Conservation (phyloP, 768 basidiomycete genomes). For the Russula sp. region DNA sequence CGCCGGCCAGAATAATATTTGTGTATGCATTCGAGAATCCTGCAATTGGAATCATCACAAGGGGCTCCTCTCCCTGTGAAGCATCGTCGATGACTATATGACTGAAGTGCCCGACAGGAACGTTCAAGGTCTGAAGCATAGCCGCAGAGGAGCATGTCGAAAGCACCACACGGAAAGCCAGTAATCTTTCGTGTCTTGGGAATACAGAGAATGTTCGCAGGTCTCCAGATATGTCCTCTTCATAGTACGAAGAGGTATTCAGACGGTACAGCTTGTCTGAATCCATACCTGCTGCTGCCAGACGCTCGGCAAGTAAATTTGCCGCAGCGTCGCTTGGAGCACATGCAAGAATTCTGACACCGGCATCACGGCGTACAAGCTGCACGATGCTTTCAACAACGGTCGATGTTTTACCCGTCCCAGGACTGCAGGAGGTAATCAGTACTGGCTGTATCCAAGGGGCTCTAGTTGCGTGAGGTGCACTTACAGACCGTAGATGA, state of each 20-base stretch:
- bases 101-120: slow-evolving; percentile 46
- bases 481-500: slow-evolving; percentile 59
- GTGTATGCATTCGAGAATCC: slow-evolving; percentile 29
- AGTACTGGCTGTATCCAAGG: not conserved
- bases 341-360: slow-evolving; percentile 29
- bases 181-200: slow-evolving; percentile 33
- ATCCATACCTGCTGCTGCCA: slow-evolving; percentile 18
- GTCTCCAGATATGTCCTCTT: slow-evolving; percentile 29
- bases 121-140: slow-evolving; percentile 40
- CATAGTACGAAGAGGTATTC: slow-evolving; percentile 39
- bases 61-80: slow-evolving; percentile 56
- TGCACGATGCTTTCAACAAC: slow-evolving; percentile 33
- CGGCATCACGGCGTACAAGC: slow-evolving; percentile 23
- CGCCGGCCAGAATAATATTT: slow-evolving; percentile 34
- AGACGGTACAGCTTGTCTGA: slow-evolving; percentile 41
- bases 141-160: slow-evolving; percentile 50
- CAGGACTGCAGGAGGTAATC: slow-evolving; percentile 27
- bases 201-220: slow-evolving; percentile 31
- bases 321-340: slow-evolving; percentile 33
- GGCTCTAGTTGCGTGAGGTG: too few relatives aligned
- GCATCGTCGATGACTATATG: slow-evolving; percentile 63
- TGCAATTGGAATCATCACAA: slow-evolving; percentile 38
- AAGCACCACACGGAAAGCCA: slow-evolving; percentile 45
- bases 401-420: slow-evolving; percentile 35
- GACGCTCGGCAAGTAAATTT: slow-evolving; percentile 28